Base-by-base conservation (phyloP, 1,139 yeast species). In the Candida tetrigidarum region DNA sequence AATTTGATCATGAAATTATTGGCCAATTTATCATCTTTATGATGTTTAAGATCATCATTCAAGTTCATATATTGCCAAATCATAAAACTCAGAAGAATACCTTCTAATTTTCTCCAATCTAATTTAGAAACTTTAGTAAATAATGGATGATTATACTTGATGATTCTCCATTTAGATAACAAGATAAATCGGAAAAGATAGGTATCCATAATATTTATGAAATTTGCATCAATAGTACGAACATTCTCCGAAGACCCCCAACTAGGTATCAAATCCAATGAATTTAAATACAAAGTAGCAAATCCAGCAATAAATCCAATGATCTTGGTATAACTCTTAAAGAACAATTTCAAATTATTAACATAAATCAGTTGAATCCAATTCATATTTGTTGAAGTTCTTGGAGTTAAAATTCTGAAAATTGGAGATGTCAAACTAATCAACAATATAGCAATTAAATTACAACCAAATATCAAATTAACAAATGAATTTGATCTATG, bases 161-260 rank as follows among this genome's bases (percentile, higher is more conserved):
- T 52, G 27, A 71, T 71, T 44, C 78, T 59, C 78, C 78, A 74
- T 51, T 73, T 74, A 12, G 75, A 68, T 28, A 74, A 54, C 19
- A 72, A 51, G 3, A 72, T 62, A 43, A 73, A 54, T 44, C 71
- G 57, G 42, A 70, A 57, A 39, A 74, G 55, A 51, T 73, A 73
- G 37, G 67, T 51, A 50, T 67, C 67, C 44, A 71, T 46, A 3
- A 55, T 64, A 42, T 70, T 57, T 46, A 69, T 54, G 46, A 66
- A 56, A 47, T 58, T 60, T 12, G 52, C 51, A 8, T 51, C 34
- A 29, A 37, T 46, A 11, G 54, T 58, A n/a, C 50, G 30, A 5
- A 37, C 50, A n/a, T 41, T 35, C 41, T 45, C 27, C 51, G 52
- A 49, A 42, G 61, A 64, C 0, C 64, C 62, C 39, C 47, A 54